Conservation (phyloP, 129 eudicot species). For the Dittrichia graveolens region DNA sequence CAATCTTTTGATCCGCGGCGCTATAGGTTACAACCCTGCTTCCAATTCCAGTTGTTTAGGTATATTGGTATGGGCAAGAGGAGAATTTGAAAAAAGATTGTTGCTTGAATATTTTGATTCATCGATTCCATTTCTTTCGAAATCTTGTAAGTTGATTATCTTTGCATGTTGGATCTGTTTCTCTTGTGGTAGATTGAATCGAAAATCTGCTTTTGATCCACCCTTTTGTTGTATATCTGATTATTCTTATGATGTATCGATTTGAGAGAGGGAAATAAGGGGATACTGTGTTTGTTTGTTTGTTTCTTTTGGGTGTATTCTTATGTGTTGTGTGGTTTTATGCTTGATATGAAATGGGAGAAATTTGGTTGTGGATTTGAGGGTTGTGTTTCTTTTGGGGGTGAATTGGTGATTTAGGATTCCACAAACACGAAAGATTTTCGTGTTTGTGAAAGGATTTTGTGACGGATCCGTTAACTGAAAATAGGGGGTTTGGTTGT, state of each 20-base stretch:
- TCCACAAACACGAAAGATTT: slow-evolving; percentile 31
- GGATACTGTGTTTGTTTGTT: no score
- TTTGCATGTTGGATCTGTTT: slow-evolving; percentile 32
- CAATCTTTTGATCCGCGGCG: slow-evolving; percentile 7
- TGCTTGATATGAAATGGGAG: neutral
- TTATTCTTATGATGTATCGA: neutral
- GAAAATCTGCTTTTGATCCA: neutral
- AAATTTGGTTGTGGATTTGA: slow-evolving; percentile 7
- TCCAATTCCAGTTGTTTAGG: neutral
- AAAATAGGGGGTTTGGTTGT: slow-evolving; percentile 68
- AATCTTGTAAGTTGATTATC: slow-evolving; percentile 3
- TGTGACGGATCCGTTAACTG: slow-evolving; percentile 73
- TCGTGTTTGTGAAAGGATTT: slow-evolving; percentile 33
- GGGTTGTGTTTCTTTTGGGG: slow-evolving; percentile 7
- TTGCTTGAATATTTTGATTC: neutral
- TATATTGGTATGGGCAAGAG: neutral
- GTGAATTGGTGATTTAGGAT: slow-evolving; percentile 17
- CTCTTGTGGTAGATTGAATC: slow-evolving; percentile 19
- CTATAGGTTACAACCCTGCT: neutral
- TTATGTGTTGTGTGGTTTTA: slow-evolving; percentile 1
- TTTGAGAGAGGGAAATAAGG: neutral
- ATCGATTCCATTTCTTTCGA: neutral
- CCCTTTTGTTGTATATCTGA: neutral
- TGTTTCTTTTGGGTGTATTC: no score
- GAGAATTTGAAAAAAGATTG: neutral